Evolutionary conservation across 768 basidiomycete genomes (phyloP).

Genomic region (Trichaptum fuscoviolaceum): DNA sequence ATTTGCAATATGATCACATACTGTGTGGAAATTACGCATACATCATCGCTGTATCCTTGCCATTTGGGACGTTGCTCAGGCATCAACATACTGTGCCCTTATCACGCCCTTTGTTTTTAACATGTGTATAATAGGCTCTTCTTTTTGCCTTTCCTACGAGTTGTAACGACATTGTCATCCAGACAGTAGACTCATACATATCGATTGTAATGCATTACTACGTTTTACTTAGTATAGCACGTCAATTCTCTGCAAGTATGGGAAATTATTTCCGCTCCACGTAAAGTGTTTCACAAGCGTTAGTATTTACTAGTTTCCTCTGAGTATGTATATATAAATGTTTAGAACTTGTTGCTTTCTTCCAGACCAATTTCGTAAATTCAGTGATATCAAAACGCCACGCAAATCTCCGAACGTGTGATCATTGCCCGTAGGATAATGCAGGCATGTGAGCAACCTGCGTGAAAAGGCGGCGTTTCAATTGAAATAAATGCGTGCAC

Average conservation of each 20-base stretch:
- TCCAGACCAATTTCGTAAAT: background rate
- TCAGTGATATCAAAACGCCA: background rate
- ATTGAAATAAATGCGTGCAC: no score
- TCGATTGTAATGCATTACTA: background rate
- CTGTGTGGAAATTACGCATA: background rate
- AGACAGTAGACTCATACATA: background rate
- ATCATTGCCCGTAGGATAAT: no score
- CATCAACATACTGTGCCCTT: background rate
- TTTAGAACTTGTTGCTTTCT: background rate
- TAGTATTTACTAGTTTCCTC: background rate
- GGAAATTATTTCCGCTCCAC: background rate
- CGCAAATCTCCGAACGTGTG: background rate
- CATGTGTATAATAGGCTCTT: background rate
- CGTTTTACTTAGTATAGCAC: background rate
- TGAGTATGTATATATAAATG: no score
- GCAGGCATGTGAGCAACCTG: no score
- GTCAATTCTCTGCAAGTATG: background rate
- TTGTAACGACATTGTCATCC: background rate
- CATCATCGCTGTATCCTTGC: background rate
- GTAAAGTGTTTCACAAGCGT: background rate
- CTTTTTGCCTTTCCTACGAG: no score
- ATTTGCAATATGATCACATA: background rate
- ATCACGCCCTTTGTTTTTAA: background rate
- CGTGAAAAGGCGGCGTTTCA: no score
- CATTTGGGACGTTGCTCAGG: background rate